Base-by-base conservation (phyloP, 2,329 filamentous ascomycete genomes). In the Fusarium cyanostomum region DNA sequence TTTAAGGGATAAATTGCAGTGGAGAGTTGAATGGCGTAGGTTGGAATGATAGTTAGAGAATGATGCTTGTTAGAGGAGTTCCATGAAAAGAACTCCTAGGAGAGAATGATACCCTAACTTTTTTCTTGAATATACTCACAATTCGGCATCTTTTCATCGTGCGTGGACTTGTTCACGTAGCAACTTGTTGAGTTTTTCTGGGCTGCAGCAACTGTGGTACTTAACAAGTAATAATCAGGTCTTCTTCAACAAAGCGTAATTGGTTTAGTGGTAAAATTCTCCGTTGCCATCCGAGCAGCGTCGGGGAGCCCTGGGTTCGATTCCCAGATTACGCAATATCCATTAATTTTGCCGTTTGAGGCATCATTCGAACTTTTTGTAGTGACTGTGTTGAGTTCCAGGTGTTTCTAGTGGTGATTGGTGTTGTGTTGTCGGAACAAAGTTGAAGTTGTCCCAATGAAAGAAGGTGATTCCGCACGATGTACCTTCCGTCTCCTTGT, bases 191-290 rank as follows among this genome's bases (percentile, higher is more conserved):
- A n/a, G n/a, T n/a, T n/a, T n/a, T n/a, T n/a, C n/a, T n/a, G n/a
- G n/a, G n/a, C n/a, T n/a, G n/a, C n/a, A n/a, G n/a, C n/a, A n/a
- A n/a, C n/a, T n/a, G n/a, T n/a, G n/a, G n/a, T n/a, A n/a, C n/a
- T n/a, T n/a, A n/a, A n/a, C n/a, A n/a, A n/a, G n/a, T n/a, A n/a
- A n/a, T n/a, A n/a, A n/a, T n/a, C n/a, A n/a, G n/a, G n/a, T n/a
- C n/a, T 3, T 8, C 8, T 35, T 18, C 4, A 58, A 33, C 31
- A 33, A 58, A 24, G 52, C 37, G 55, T 59, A 38, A 56, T 59
- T 58, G 43, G 55, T 56, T 56, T 58, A 56, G 55, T 58, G 42
- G 42, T 58, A 57, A 57, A 49, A 58, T 58, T 58, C 55, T 56
- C 51, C 42, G 51, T 58, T 54, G 53, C 51, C 51, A 49, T 54